These are phyloP conservation scores for Lactarius tabidus DNA, from an alignment of 768 basidiomycete species.

Conservation along the genomic window DNA sequence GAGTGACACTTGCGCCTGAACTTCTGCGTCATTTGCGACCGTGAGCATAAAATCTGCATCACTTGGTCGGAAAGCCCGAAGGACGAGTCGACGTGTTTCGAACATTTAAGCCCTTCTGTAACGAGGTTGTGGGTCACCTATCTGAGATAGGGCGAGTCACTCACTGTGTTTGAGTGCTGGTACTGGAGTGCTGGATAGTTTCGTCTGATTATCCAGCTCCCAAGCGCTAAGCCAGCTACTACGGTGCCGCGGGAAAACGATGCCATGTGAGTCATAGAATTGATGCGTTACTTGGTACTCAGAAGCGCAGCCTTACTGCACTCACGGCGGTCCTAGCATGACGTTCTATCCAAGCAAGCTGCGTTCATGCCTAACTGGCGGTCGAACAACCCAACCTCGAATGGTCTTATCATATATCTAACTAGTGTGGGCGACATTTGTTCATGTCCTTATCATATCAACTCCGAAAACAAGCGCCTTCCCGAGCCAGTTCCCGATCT, in stretches of 20 bases:
- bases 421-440: neutral
- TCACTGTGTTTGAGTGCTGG: neutral
- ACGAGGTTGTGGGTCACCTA: neutral
- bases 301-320: neutral
- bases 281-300: neutral
- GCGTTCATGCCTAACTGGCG: neutral
- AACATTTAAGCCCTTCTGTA: neutral
- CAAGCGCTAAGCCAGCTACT: neutral
- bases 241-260: neutral
- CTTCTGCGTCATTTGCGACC: neutral
- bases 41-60: neutral
- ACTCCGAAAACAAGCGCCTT: neutral
- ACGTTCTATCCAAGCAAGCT: neutral
- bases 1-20: neutral
- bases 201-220: neutral
- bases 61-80: conserved; percentile 2
- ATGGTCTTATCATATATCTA: neutral
- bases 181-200: neutral
- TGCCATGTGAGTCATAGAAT: neutral
- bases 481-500: neutral
- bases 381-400: neutral
- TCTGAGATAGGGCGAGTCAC: neutral
- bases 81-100: conserved; percentile 1
- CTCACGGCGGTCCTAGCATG: neutral
- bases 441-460: neutral